These are phyloP conservation scores for Coemansia sp. DNA, from an alignment of 192 early-diverging fungal species.

Conservation along the genomic window DNA sequence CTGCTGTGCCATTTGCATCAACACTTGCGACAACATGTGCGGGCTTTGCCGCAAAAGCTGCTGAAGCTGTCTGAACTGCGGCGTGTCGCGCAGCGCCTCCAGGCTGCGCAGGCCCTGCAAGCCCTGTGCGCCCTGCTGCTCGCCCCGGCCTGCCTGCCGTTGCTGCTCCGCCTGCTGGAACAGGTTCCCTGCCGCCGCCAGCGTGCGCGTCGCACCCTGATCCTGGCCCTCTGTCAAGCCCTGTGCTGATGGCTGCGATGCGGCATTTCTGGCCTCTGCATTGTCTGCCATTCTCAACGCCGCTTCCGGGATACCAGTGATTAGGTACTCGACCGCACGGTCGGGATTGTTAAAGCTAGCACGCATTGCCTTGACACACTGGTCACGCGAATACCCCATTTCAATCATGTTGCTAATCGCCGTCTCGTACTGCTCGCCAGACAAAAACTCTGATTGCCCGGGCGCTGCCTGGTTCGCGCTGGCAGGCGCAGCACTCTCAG, in stretches of 20 bases:
- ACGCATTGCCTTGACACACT: conserved; percentile 87
- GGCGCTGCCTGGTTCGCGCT: conserved; percentile 51
- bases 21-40: conserved; percentile 77
- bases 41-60: conserved; percentile 85
- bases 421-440: conserved; percentile 75
- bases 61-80: conserved; percentile 91
- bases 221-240: conserved; percentile 3
- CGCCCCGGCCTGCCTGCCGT: conserved; percentile 10
- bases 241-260: conserved; percentile 16
- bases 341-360: conserved; percentile 98
- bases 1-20: conserved; percentile 77
- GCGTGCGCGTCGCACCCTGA: conserved; percentile 9
- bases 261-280: conserved; percentile 23
- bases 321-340: conserved; percentile 93
- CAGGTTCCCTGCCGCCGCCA: conserved; percentile 47
- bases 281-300: conserved; percentile 45
- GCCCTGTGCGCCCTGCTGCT: conserved; percentile 11
- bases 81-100: conserved; percentile 66
- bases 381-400: conserved; percentile 90
- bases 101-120: conserved; percentile 25
- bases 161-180: conserved; percentile 63
- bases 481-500: neutral
- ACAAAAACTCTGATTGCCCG: conserved; percentile 28
- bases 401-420: conserved; percentile 89
- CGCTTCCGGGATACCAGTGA: conserved; percentile 63